Evolutionary conservation across 192 early-diverging fungal species (phyloP).

Genomic region (Mortierella alpina): DNA sequence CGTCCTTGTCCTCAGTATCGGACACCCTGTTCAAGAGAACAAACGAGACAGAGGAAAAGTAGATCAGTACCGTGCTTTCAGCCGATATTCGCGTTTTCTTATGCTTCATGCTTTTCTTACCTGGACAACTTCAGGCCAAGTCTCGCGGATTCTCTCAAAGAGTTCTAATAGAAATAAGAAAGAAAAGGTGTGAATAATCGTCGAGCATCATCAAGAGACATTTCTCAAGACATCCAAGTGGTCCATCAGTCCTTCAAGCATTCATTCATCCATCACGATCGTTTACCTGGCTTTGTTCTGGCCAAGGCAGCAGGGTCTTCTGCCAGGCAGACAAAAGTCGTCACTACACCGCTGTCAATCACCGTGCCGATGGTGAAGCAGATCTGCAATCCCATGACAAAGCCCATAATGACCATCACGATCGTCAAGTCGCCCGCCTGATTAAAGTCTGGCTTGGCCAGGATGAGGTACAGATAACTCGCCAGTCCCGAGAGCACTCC

Average conservation of each 20-base stretch:
- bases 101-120: slow-evolving; percentile 14
- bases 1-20: slow-evolving; percentile 3
- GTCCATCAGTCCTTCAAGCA: too few relatives aligned
- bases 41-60: neutral
- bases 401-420: slow-evolving; percentile 69
- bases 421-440: slow-evolving; percentile 23
- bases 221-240: neutral
- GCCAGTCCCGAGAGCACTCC: slow-evolving; percentile 60
- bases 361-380: slow-evolving; percentile 83
- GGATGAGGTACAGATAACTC: slow-evolving; percentile 58
- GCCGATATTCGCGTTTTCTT: too few relatives aligned
- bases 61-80: too few relatives aligned
- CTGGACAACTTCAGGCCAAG: slow-evolving; percentile 56
- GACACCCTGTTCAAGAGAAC: slow-evolving; percentile 12
- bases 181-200: neutral
- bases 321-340: slow-evolving; percentile 95
- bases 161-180: slow-evolving; percentile 9
- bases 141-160: slow-evolving; percentile 43
- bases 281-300: slow-evolving; percentile 46
- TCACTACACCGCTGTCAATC: slow-evolving; percentile 89
- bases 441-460: slow-evolving; percentile 19
- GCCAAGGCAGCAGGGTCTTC: slow-evolving; percentile 85
- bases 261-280: too few relatives aligned
- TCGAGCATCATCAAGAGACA: neutral
- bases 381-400: slow-evolving; percentile 87